Percentiles rank a stretch among this genome's conserved stretches.
Evolutionary conservation across 2,329 filamentous ascomycete genomes (phyloP).

Genomic region (Aspergillus piperis): DNA sequence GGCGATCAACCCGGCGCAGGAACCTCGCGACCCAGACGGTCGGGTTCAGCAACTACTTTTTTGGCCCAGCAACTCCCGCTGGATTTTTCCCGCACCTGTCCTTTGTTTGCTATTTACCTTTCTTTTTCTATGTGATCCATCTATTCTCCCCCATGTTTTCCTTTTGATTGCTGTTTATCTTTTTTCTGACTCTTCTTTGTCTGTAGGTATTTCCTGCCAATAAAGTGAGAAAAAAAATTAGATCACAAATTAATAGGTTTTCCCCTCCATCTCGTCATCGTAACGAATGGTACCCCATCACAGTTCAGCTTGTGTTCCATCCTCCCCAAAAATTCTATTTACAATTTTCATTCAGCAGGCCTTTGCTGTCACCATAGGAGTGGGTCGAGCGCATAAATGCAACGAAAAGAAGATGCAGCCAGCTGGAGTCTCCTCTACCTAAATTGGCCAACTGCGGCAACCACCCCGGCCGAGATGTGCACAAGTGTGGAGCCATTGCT

Average conservation of each 20-base stretch:
- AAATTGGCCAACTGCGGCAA: slow-evolving; percentile 4
- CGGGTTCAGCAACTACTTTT: slow-evolving; percentile 22
- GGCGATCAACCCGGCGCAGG: slow-evolving; percentile 31
- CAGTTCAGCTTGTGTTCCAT: neutral
- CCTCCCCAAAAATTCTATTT: neutral
- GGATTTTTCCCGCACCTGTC: neutral
- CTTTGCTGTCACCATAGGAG: neutral
- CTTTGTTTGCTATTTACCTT: neutral
- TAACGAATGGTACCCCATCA: neutral
- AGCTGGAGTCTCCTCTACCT: neutral
- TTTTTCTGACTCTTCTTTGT: neutral
- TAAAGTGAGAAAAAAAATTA: too few species aligned
- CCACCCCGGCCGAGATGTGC: neutral
- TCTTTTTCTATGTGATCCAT: too few species aligned
- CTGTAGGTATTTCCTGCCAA: neutral
- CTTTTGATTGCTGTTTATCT: neutral
- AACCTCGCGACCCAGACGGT: slow-evolving; percentile 31
- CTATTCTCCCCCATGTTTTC: too few species aligned
- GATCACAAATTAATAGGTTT: too few species aligned
- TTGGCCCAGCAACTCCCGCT: neutral
- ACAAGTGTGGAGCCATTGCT: neutral
- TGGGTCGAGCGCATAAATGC: neutral
- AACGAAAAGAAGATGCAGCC: neutral
- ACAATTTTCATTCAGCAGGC: neutral
- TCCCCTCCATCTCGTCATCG: neutral